phyloP scores from a whole-genome alignment of 495 filamentous ascomycete species.

The Podospora tetraspora region DNA sequence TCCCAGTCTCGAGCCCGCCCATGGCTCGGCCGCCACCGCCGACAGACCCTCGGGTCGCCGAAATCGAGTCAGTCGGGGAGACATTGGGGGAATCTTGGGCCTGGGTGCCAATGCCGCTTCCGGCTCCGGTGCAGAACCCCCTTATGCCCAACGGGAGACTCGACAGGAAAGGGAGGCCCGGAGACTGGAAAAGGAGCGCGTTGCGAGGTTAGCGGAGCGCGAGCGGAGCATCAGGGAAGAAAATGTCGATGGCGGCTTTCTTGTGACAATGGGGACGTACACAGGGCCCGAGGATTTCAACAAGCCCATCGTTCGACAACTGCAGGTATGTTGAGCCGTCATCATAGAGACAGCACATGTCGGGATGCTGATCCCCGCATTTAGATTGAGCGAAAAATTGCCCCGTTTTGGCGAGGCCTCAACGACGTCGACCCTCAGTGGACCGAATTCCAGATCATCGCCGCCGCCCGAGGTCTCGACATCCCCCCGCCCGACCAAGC shows the following conservation, averaged over 20 bases:
- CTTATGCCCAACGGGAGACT: constrained; percentile 65
- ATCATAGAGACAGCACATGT: background rate
- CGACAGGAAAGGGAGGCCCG: constrained; percentile 87
- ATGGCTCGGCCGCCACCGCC: constrained; percentile 16
- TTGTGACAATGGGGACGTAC: constrained; percentile 93
- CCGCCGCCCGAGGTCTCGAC: constrained; percentile 77
- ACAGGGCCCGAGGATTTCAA: constrained; percentile 89
- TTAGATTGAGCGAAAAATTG: constrained; percentile 85
- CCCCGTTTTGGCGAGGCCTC: constrained; percentile 91
- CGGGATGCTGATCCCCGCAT: constrained; percentile 8
- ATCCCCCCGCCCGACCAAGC: constrained; percentile 81
- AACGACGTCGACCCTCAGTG: constrained; percentile 84
- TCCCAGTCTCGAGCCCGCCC: constrained; percentile 13
- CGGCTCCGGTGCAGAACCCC: constrained; percentile 26
- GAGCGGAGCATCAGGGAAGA: constrained; percentile 92
- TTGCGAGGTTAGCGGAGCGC: constrained; percentile 67
- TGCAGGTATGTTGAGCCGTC: constrained; percentile 61
- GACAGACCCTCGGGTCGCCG: constrained; percentile 24
- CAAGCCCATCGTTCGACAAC: constrained; percentile 80
- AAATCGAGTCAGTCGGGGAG: constrained; percentile 26
- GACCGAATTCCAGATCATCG: constrained; percentile 90
- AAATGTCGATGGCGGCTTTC: constrained; percentile 86
- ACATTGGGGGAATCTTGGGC: constrained; percentile 25
- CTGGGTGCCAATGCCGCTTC: constrained; percentile 19
- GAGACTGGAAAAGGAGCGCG: constrained; percentile 74